Conservation (phyloP, 2,329 filamentous ascomycete genomes). For the Hortaea sp. region DNA sequence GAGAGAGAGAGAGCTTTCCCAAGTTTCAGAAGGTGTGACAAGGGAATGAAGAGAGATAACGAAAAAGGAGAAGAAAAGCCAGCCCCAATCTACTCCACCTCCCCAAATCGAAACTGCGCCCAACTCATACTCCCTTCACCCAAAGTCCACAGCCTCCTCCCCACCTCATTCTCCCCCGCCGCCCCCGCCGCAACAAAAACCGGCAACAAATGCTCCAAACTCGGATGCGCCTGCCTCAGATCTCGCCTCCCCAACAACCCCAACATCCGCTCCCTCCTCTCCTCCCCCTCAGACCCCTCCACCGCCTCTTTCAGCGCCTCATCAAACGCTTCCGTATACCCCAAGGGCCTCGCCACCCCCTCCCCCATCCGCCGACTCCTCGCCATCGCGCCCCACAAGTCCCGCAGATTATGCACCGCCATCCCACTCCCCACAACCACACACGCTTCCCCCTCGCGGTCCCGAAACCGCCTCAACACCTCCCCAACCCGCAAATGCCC, state of each 20-base stretch:
- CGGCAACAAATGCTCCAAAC: slow-evolving; percentile 52
- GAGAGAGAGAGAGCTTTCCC: too few relatives aligned
- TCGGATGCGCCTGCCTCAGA: slow-evolving; percentile 53
- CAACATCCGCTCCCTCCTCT: slow-evolving; percentile 25
- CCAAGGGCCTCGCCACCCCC: slow-evolving; percentile 10
- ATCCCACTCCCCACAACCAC: slow-evolving; percentile 64
- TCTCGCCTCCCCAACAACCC: slow-evolving; percentile 32
- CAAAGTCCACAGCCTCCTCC: slow-evolving; percentile 25
- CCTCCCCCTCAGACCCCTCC: slow-evolving; percentile 16
- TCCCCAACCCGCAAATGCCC: slow-evolving; percentile 59
- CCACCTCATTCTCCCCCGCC: slow-evolving; percentile 22
- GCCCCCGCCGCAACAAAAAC: slow-evolving; percentile 39
- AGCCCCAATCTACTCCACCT: slow-evolving; percentile 1
- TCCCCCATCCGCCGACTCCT: too few relatives aligned
- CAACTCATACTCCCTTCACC: slow-evolving; percentile 26
- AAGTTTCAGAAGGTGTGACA: too few relatives aligned
- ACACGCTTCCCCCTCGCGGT: slow-evolving; percentile 44
- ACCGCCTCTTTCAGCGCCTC: slow-evolving; percentile 25
- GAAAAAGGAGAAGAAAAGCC: too few relatives aligned
- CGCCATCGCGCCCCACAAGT: slow-evolving; percentile 8
- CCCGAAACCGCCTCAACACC: slow-evolving; percentile 55
- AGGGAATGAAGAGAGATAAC: too few relatives aligned
- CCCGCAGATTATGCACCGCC: slow-evolving; percentile 43
- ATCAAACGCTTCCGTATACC: slow-evolving; percentile 27
- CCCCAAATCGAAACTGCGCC: slow-evolving; percentile 26